Base-by-base conservation (phyloP, 768 basidiomycete species). In the Termitomyces sp. region DNA sequence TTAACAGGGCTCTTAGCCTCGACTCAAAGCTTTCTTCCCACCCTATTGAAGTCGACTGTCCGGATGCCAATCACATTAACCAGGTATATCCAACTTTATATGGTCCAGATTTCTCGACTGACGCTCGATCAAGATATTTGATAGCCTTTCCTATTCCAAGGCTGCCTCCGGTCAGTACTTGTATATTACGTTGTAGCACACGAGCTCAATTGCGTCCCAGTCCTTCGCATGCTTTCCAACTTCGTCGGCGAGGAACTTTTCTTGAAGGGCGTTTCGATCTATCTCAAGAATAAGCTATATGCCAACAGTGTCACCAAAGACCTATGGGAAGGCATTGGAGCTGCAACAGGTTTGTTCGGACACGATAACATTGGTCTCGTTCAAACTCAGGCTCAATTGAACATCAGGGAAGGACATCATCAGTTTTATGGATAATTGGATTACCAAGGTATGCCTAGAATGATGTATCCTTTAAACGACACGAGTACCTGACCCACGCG, bases 161-260 rank as follows among this genome's bases (percentile, higher is more conserved):
- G 88, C 87, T 53, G 88, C 84, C 14, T 88, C 88, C 28, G 84
- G 88, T 88, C 62, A 35, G 75, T 64, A 8, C 18, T 46, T 8
- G n/a, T 20, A 10, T 13, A 20, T 35, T 54, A 9, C 22, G 10
- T 33, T 22, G 35, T 22, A 43, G 32, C 9, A 14, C 10, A 10
- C 10, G 36, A 13, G 32, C 52, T 59, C 30, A 59, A 26, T 22
- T 36, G 8, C n/a, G 11, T 16, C 18, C 3, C 67, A 81, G 95
- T 97, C n/a, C 82, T 98, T 48, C 89, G 93, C 66, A 98, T 98
- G 95, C 76, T 98, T 55, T 85, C 87, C 22, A 84, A 84, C 67
- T 88, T 89, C 61, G 92, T 95, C 20, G 94, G 95, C 48, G 87
- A 97, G 70, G 92, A 94, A 6, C 79, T 74, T 57, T 97, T 98